These are phyloP conservation scores for Kodamaea ohmeri DNA, from an alignment of 1,139 yeast species.

Conservation along the genomic window DNA sequence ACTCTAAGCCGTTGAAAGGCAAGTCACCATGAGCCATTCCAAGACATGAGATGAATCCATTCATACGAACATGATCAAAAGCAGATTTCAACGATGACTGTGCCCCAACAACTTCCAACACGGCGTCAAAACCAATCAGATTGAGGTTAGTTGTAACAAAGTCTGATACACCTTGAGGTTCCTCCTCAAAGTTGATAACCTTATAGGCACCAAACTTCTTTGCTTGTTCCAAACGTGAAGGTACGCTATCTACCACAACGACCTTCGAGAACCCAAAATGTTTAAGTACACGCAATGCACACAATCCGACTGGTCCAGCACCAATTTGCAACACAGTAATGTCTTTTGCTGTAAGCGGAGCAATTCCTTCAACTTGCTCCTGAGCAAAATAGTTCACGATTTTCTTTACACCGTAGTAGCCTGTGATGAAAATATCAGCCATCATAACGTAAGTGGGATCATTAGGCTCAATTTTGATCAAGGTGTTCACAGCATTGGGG, in stretches of 20 bases:
- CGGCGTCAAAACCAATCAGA: constrained; percentile 52
- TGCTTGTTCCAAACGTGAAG: constrained; percentile 47
- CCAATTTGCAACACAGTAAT: constrained; percentile 52
- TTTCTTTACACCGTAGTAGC: constrained; percentile 54
- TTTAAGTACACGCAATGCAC: constrained; percentile 49
- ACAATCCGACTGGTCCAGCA: constrained; percentile 65
- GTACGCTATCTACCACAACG: constrained; percentile 52
- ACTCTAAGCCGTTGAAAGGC: constrained; percentile 58
- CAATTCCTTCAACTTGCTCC: constrained; percentile 18
- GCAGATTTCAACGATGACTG: constrained; percentile 49
- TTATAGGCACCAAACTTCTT: constrained; percentile 40
- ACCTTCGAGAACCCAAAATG: constrained; percentile 46
- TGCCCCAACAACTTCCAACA: constrained; percentile 57
- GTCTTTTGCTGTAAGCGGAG: constrained; percentile 25
- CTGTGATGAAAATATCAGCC: constrained; percentile 70
- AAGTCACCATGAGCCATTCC: constrained; percentile 62
- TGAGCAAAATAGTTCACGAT: constrained; percentile 42
- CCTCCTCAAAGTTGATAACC: constrained; percentile 43
- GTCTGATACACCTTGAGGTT: constrained; percentile 24
- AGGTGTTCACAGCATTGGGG: constrained; percentile 54
- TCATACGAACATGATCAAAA: constrained; percentile 53
- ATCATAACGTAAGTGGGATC: constrained; percentile 53
- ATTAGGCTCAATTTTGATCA: constrained; percentile 32
- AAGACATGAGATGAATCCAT: constrained; percentile 57
- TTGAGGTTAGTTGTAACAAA: constrained; percentile 31